These are phyloP conservation scores for Herpetomonas tarakana DNA, from an alignment of 208 protist genomes.

Conservation along the genomic window DNA sequence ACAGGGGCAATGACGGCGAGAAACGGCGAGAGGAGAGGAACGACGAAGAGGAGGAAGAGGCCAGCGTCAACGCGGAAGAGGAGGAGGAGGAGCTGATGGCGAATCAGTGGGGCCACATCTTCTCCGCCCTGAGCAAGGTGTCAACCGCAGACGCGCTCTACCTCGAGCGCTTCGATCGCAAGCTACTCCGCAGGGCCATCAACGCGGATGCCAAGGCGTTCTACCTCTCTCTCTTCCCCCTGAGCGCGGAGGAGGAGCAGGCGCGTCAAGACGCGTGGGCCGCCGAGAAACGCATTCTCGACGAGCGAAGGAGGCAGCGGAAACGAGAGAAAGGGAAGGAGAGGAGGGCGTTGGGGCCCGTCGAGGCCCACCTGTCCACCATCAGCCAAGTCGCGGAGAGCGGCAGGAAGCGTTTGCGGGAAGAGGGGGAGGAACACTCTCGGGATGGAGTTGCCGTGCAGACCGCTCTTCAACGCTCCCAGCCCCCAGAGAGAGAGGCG, in stretches of 20 bases:
- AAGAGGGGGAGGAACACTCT: background rate
- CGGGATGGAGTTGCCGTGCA: background rate
- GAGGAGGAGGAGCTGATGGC: background rate
- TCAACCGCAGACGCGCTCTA: conserved; percentile 19
- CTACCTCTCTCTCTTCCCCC: conserved; percentile 15
- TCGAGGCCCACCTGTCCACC: background rate
- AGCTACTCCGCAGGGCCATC: conserved; percentile 8
- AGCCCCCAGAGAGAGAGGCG: background rate
- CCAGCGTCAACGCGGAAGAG: background rate
- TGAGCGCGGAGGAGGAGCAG: background rate
- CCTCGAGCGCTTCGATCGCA: conserved; percentile 23
- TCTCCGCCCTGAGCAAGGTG: background rate
- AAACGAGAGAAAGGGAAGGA: conserved; percentile 2
- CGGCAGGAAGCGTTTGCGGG: background rate
- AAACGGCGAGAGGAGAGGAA: background rate
- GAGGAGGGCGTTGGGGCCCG: background rate
- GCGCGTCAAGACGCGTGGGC: background rate
- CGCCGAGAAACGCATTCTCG: conserved; percentile 13
- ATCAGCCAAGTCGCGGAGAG: background rate
- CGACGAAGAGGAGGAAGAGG: background rate
- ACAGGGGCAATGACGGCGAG: background rate
- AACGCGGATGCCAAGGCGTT: conserved; percentile 16
- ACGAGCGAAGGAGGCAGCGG: conserved; percentile 5
- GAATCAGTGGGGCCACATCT: background rate
- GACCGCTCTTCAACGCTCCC: too few species aligned